Conservation (phyloP, 768 basidiomycete genomes). For the Rhodotorula paludigena region DNA sequence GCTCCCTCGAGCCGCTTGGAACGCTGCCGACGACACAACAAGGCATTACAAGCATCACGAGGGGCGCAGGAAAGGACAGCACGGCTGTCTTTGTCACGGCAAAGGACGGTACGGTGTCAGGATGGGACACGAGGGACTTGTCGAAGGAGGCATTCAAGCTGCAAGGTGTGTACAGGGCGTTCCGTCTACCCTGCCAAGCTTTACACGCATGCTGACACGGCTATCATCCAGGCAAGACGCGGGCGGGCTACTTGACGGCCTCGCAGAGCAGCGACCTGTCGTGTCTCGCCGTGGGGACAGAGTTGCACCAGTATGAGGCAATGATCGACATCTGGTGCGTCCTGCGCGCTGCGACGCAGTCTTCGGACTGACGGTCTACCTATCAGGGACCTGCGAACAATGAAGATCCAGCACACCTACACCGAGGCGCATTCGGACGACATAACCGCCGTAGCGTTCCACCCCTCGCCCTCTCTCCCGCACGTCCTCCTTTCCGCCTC, state of each 20-base stretch:
- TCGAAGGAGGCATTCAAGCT: conserved; percentile 38
- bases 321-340: conserved; percentile 41
- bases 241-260: conserved; percentile 37
- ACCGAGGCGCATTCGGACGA: conserved; percentile 43
- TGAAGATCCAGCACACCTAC: conserved; percentile 37
- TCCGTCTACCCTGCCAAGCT: too few species aligned
- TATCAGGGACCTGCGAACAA: conserved; percentile 35
- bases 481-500: conserved; percentile 41
- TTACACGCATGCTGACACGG: not conserved
- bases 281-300: conserved; percentile 39
- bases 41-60: conserved; percentile 30
- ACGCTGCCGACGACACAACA: conserved; percentile 27
- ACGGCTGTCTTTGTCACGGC: conserved; percentile 36
- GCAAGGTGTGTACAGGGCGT: conserved; percentile 34
- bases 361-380: not conserved
- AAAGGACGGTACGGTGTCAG: conserved; percentile 28
- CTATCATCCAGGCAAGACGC: conserved; percentile 22
- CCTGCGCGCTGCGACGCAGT: not conserved
- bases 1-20: conserved; percentile 22
- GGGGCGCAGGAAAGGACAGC: conserved; percentile 14
- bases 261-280: conserved; percentile 37
- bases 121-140: conserved; percentile 35
- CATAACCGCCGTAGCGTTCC: conserved; percentile 41
- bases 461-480: conserved; percentile 36
- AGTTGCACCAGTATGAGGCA: conserved; percentile 39